A percentile compares a stretch with the other conserved stretches of the same genome.
phyloP scores from a whole-genome alignment of 2,329 filamentous ascomycete genomes.

The Trichoderma sp. region DNA sequence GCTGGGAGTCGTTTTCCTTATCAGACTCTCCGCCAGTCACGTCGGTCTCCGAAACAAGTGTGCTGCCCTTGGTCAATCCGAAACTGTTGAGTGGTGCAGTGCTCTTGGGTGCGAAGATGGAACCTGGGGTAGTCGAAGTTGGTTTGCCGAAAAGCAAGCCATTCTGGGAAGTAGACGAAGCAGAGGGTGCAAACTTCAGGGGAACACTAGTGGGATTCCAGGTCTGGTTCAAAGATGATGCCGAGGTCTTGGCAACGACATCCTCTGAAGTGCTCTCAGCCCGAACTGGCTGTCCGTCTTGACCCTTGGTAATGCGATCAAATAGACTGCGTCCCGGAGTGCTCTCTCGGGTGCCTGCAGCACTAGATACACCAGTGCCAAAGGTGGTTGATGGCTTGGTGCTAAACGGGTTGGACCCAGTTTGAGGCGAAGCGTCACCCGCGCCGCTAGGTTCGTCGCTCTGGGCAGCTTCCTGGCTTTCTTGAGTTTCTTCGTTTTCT shows the following conservation, averaged over 20 bases:
- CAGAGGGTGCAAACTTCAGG: conserved; percentile 53
- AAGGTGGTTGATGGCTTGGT: conserved; percentile 31
- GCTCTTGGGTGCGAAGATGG: conserved; percentile 39
- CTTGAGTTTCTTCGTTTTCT: conserved; percentile 33
- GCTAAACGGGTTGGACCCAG: conserved; percentile 28
- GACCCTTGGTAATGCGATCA: conserved; percentile 51
- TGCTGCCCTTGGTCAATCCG: conserved; percentile 30
- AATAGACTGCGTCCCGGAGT: conserved; percentile 52
- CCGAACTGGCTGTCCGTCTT: conserved; percentile 49
- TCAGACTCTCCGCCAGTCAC: conserved; percentile 42
- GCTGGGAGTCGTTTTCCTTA: conserved; percentile 43
- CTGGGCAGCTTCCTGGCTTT: conserved; percentile 42
- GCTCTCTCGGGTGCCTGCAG: conserved; percentile 43
- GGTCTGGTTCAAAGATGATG: conserved; percentile 36
- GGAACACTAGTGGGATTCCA: conserved; percentile 48
- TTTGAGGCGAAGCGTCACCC: conserved; percentile 39
- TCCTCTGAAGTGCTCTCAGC: conserved; percentile 30
- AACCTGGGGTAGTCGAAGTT: conserved; percentile 30
- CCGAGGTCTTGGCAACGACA: conserved; percentile 27
- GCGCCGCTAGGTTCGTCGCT: conserved; percentile 43
- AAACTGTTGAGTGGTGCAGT: conserved; percentile 36
- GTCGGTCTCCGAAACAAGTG: conserved; percentile 27
- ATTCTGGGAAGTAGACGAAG: conserved; percentile 27
- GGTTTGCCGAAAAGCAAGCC: conserved; percentile 34
- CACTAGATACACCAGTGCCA: conserved; percentile 32